phyloP scores from a whole-genome alignment of 441 rosid species.

The Melastoma candidum region DNA sequence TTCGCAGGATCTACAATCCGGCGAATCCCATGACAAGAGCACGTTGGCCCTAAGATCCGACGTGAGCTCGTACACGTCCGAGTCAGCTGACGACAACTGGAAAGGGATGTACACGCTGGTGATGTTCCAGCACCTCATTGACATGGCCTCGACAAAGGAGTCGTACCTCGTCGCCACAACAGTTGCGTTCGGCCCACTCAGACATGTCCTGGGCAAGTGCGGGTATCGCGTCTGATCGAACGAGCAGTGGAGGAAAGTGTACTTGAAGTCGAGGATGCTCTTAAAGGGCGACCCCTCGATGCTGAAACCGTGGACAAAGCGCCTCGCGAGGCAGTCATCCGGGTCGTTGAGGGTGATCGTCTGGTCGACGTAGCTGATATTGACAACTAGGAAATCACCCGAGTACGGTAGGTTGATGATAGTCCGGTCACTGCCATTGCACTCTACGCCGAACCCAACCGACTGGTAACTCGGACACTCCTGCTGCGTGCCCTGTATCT shows the following conservation, averaged over 20 bases:
- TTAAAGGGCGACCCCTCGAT: background rate
- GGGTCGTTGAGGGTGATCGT: background rate
- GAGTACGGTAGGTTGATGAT: constrained; percentile 1
- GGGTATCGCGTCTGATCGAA: too few relatives aligned
- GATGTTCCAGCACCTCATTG: too few relatives aligned
- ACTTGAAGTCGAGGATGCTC: background rate
- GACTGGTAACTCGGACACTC: background rate
- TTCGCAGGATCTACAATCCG: constrained; percentile 27
- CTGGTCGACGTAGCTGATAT: background rate
- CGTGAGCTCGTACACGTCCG: background rate
- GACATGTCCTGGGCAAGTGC: too few relatives aligned
- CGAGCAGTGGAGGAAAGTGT: background rate
- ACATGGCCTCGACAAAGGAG: too few relatives aligned
- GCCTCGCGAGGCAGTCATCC: background rate
- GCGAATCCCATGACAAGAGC: constrained; percentile 21
- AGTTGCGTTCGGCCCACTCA: too few relatives aligned
- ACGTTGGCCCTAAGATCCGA: constrained; percentile 4
- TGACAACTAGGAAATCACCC: background rate
- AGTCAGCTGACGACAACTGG: constrained; percentile 4
- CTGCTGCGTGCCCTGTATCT: background rate
- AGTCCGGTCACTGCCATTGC: background rate
- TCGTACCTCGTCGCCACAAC: too few relatives aligned
- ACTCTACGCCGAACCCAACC: background rate
- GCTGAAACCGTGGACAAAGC: background rate
- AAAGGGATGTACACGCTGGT: too few relatives aligned